These are phyloP conservation scores for Candida sp. DNA, from an alignment of 1,139 yeast species.

Conservation along the genomic window DNA sequence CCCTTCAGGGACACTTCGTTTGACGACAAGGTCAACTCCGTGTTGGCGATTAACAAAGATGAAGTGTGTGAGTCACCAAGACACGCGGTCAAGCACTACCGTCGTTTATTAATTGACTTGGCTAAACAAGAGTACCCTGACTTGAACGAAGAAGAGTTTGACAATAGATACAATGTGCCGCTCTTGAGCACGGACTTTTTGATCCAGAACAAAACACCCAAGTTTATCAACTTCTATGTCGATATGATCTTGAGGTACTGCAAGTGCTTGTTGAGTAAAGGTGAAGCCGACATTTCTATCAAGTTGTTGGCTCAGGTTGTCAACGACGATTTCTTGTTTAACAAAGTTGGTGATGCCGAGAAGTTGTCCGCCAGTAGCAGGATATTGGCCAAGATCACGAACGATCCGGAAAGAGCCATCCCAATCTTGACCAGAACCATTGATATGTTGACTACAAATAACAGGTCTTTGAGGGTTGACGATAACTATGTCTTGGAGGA, in stretches of 20 bases:
- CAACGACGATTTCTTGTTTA: slow-evolving; percentile 42
- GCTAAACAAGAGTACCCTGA: slow-evolving; percentile 33
- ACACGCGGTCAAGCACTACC: slow-evolving; percentile 49
- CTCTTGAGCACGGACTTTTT: slow-evolving; percentile 33
- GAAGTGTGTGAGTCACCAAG: slow-evolving; percentile 48
- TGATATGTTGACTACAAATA: slow-evolving; percentile 37
- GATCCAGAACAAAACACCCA: slow-evolving; percentile 32
- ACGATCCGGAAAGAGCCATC: slow-evolving; percentile 30
- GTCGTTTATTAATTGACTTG: slow-evolving; percentile 40
- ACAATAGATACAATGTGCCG: slow-evolving; percentile 31
- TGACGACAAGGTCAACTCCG: slow-evolving; percentile 39
- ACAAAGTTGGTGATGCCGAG: slow-evolving; percentile 49
- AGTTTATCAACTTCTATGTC: slow-evolving; percentile 47
- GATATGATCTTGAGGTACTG: slow-evolving; percentile 49
- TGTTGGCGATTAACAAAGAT: slow-evolving; percentile 50
- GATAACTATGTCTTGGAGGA: slow-evolving; percentile 26
- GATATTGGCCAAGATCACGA: slow-evolving; percentile 35
- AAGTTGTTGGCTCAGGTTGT: slow-evolving; percentile 34
- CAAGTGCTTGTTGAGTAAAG: slow-evolving; percentile 47
- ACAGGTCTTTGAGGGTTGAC: slow-evolving; percentile 30
- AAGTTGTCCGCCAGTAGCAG: slow-evolving; percentile 47
- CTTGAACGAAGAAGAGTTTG: slow-evolving; percentile 27
- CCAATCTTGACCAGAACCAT: slow-evolving; percentile 44
- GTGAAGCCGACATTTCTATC: slow-evolving; percentile 36
- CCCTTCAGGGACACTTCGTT: slow-evolving; percentile 41